Conservation (phyloP, 108 stramenopile genomes). For the Epithemia pelagica region DNA sequence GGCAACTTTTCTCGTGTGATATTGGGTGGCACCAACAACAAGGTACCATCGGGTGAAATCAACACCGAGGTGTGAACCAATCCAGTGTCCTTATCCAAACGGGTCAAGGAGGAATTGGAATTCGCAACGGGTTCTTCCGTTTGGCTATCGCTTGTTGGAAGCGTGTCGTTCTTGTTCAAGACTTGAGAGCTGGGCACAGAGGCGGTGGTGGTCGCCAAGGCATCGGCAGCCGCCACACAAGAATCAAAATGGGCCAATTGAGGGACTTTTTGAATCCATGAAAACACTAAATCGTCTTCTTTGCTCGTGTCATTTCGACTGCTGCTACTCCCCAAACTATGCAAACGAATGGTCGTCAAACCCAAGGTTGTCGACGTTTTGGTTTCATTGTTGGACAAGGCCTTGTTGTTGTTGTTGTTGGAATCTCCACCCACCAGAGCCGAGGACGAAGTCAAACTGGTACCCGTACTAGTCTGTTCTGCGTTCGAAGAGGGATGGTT, state of each 20-base stretch:
- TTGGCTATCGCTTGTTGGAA: not conserved
- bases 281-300: not conserved
- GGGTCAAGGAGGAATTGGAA: slow-evolving; percentile 7
- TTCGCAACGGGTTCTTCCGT: not conserved
- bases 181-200: not conserved
- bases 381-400: too few species aligned
- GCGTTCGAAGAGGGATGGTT: not conserved
- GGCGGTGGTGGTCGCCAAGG: slow-evolving; percentile 33
- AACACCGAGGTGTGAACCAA: slow-evolving; percentile 53
- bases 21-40: slow-evolving; percentile 33
- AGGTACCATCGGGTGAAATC: slow-evolving; percentile 61
- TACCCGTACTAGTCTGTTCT: too few species aligned
- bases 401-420: too few species aligned
- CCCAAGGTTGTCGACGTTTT: too few species aligned
- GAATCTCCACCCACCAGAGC: too few species aligned
- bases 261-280: slow-evolving; percentile 6
- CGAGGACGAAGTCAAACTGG: too few species aligned
- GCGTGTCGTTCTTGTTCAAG: not conserved
- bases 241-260: slow-evolving; percentile 39
- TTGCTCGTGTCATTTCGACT: too few species aligned
- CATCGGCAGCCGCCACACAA: slow-evolving; percentile 54
- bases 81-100: slow-evolving; percentile 15
- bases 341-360: not conserved
- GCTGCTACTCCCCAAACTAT: not conserved
- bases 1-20: not conserved